Percentiles rank a stretch among this genome's conserved stretches.
Evolutionary conservation across 139 green algal species (phyloP).

Genomic region (Haematococcus lacustris): DNA sequence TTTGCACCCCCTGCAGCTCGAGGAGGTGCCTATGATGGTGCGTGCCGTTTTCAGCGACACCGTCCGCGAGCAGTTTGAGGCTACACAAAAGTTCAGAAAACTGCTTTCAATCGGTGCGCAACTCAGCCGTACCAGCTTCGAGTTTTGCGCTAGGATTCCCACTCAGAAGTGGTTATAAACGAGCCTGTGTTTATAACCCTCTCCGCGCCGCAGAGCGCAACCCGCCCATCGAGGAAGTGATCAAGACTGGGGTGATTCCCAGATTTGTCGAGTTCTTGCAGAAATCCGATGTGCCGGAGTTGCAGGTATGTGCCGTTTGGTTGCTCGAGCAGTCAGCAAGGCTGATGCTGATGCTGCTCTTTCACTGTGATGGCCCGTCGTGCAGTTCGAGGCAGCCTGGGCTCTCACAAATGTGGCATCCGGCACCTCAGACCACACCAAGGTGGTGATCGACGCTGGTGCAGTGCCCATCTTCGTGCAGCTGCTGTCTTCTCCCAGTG

Average conservation of each 20-base stretch:
- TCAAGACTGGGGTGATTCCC: conserved; percentile 89
- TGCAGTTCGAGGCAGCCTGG: conserved; percentile 96
- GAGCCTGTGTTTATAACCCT: no score
- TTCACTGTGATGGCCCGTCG: no score
- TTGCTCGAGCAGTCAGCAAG: no score
- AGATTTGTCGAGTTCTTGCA: conserved; percentile 96
- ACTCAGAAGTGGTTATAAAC: no score
- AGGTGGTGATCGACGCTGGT: conserved; percentile 92
- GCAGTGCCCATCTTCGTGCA: conserved; percentile 97
- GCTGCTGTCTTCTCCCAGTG: conserved; percentile 80
- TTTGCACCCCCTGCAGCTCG: conserved; percentile 81
- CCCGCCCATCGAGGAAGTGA: conserved; percentile 98
- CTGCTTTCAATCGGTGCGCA: conserved; percentile 89
- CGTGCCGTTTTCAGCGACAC: conserved; percentile 75
- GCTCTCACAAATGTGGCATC: conserved; percentile 98
- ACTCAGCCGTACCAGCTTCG: no score
- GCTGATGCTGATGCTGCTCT: no score
- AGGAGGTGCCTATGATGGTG: conserved; percentile 91
- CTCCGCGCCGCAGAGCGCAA: conserved; percentile 84
- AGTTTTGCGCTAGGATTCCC: no score
- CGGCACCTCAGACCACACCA: conserved; percentile 93
- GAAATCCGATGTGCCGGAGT: conserved; percentile 70
- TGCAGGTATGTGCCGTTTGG: conserved; percentile 67
- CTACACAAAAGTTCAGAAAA: conserved; percentile 96
- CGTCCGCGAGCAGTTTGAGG: conserved; percentile 83